Percentiles rank a stretch among this genome's conserved stretches.
phyloP scores from a whole-genome alignment of 139 green algal species.

The Edaphochlamys debaryana region DNA sequence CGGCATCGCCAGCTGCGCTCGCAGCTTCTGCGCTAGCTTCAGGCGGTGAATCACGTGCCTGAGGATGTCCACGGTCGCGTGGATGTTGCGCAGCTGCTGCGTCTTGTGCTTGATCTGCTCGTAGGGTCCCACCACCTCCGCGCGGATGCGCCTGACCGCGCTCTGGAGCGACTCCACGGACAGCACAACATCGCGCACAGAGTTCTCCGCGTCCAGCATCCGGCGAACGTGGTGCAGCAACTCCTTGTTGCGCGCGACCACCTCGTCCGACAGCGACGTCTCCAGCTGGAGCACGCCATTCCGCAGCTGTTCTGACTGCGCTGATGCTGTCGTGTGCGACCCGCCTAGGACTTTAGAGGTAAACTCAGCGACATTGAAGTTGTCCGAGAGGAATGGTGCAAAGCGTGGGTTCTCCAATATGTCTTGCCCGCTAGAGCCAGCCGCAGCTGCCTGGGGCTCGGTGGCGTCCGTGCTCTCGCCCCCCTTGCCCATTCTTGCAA shows the following conservation, averaged over 20 bases:
- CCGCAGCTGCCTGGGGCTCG: neutral
- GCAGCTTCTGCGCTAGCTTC: constrained; percentile 68
- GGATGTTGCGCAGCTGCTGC: constrained; percentile 67
- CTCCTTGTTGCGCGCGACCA: constrained; percentile 62
- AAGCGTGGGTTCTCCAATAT: constrained; percentile 2
- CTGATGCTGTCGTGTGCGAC: constrained; percentile 71
- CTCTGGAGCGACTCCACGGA: constrained; percentile 74
- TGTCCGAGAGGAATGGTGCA: constrained; percentile 43
- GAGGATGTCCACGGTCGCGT: constrained; percentile 73
- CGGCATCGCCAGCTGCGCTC: constrained; percentile 48
- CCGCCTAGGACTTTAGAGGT: constrained; percentile 69
- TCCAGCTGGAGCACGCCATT: constrained; percentile 71
- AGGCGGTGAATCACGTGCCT: constrained; percentile 68
- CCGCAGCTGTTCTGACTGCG: constrained; percentile 72
- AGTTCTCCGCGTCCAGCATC: constrained; percentile 68
- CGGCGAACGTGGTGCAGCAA: constrained; percentile 59
- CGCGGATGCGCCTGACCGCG: constrained; percentile 69
- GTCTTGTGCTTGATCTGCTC: constrained; percentile 56
- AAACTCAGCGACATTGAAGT: constrained; percentile 81
- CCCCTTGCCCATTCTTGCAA: constrained; percentile 29
- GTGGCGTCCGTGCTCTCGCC: constrained; percentile 22
- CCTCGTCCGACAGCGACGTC: constrained; percentile 59
- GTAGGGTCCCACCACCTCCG: constrained; percentile 76
- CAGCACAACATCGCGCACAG: constrained; percentile 68
- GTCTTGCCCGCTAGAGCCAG: neutral